Evolutionary conservation across 768 basidiomycete genomes (phyloP).

Genomic region (Gloeopeniophorella convolvens): DNA sequence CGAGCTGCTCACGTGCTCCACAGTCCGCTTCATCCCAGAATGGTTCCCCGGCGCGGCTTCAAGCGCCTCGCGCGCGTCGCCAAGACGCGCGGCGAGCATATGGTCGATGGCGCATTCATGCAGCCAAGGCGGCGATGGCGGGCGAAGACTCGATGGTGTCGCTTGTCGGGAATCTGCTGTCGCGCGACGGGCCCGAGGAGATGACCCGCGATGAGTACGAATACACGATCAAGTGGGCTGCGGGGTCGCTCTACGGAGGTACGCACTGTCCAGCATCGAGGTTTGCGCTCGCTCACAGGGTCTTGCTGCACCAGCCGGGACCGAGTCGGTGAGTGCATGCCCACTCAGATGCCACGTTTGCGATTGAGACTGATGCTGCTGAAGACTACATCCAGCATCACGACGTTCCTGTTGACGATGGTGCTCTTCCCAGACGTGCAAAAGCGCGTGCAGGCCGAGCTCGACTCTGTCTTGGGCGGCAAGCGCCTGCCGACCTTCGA

Average conservation of each 20-base stretch:
- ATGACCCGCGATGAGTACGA: conserved; percentile 20
- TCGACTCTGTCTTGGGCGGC: conserved; percentile 17
- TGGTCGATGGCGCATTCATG: conserved; percentile 17
- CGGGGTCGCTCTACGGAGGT: conserved; percentile 20
- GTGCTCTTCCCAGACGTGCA: conserved; percentile 19
- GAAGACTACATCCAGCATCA: conserved; percentile 14
- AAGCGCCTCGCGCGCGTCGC: conserved; percentile 19
- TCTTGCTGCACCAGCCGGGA: conserved; percentile 3
- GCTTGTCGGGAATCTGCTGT: conserved; percentile 16
- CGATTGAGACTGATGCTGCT: background rate
- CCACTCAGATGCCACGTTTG: background rate
- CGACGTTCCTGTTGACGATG: conserved; percentile 20
- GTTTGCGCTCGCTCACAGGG: background rate
- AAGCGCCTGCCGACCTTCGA: conserved; percentile 17
- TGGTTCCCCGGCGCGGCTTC: conserved; percentile 22
- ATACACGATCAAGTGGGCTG: conserved; percentile 21
- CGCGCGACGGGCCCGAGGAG: conserved; percentile 11
- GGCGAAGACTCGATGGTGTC: conserved; percentile 16
- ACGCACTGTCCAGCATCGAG: background rate
- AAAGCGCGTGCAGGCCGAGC: conserved; percentile 12
- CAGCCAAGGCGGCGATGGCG: conserved; percentile 15
- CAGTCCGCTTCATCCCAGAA: conserved; percentile 17
- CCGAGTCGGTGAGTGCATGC: conserved; percentile 14
- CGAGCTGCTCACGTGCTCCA: conserved; percentile 1
- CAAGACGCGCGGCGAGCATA: conserved; percentile 16